Conservation (phyloP, 257 asterid genomes). For the Solanum tarapatanum region DNA sequence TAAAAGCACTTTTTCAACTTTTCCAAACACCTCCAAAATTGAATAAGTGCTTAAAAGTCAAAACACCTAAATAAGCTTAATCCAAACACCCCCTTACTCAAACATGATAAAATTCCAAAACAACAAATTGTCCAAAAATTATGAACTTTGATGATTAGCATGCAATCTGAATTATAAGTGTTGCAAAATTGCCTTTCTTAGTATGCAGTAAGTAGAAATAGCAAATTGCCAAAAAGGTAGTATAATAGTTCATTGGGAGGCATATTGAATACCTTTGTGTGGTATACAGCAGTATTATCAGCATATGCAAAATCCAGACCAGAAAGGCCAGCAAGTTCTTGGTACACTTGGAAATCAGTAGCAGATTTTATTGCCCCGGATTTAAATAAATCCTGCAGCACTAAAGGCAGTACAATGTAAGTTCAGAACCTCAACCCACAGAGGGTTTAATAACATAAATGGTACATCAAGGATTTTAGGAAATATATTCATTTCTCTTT, state of each 20-base stretch:
- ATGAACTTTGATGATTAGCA: neutral
- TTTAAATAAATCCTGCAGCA: constrained; percentile 69
- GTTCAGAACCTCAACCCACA: neutral
- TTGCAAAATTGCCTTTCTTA: neutral
- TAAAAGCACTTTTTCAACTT: too few species aligned
- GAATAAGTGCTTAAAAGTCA: too few species aligned
- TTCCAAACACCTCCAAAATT: too few species aligned
- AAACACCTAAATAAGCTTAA: too few species aligned
- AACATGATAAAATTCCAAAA: neutral
- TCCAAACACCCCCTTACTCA: too few species aligned
- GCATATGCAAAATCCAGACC: constrained; percentile 93
- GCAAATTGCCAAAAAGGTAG: neutral
- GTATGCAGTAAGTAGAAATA: neutral
- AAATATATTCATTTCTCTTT: neutral
- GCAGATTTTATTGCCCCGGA: constrained; percentile 90
- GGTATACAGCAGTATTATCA: constrained; percentile 86
- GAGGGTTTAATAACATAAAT: neutral
- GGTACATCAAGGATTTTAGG: neutral
- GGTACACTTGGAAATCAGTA: constrained; percentile 93
- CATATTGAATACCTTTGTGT: constrained; percentile 58
- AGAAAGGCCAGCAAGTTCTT: constrained; percentile 85
- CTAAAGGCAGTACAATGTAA: constrained; percentile 13
- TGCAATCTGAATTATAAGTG: neutral
- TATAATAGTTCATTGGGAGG: neutral
- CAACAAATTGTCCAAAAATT: neutral